Conservation (phyloP, 768 basidiomycete species). For the Hypholoma fasciculare region DNA sequence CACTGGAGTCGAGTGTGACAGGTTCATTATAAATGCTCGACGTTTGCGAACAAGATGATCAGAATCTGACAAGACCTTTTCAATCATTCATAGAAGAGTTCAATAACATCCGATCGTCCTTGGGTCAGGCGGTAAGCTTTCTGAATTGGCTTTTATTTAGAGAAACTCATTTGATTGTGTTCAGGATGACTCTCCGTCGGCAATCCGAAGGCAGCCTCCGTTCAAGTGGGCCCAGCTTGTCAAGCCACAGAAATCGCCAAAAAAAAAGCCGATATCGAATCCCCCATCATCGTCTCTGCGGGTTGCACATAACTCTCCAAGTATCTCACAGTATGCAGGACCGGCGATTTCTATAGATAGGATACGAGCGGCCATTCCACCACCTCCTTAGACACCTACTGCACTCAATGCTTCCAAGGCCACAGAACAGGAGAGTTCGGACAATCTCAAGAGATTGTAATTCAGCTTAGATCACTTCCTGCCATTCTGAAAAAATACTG, state of each 20-base stretch:
- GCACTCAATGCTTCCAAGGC: conserved; percentile 40
- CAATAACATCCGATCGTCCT: conserved; percentile 37
- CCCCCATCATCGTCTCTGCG: conserved; percentile 81
- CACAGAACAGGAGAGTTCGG: conserved; percentile 61
- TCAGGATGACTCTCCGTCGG: conserved; percentile 38
- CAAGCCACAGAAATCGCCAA: conserved; percentile 78
- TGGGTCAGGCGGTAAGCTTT: conserved; percentile 38
- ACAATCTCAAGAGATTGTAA: conserved; percentile 92
- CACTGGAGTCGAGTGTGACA: no score
- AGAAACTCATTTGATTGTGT: conserved; percentile 7
- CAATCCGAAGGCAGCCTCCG: conserved; percentile 72
- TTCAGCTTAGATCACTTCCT: conserved; percentile 96
- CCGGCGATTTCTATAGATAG: conserved; percentile 31
- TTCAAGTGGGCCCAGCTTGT: conserved; percentile 89
- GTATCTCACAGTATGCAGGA: conserved; percentile 35
- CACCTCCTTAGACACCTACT: conserved; percentile 33
- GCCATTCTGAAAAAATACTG: conserved; percentile 98
- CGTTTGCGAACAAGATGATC: conserved; percentile 74
- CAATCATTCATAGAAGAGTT: conserved; percentile 70
- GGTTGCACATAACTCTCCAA: conserved; percentile 65
- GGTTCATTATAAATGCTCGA: conserved; percentile 45
- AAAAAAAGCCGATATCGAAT: conserved; percentile 75
- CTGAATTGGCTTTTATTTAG: conserved; percentile 1
- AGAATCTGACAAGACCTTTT: conserved; percentile 60
- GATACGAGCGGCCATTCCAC: conserved; percentile 31